phyloP scores from a whole-genome alignment of 2,329 filamentous ascomycete genomes.

The Capronia coronata region DNA sequence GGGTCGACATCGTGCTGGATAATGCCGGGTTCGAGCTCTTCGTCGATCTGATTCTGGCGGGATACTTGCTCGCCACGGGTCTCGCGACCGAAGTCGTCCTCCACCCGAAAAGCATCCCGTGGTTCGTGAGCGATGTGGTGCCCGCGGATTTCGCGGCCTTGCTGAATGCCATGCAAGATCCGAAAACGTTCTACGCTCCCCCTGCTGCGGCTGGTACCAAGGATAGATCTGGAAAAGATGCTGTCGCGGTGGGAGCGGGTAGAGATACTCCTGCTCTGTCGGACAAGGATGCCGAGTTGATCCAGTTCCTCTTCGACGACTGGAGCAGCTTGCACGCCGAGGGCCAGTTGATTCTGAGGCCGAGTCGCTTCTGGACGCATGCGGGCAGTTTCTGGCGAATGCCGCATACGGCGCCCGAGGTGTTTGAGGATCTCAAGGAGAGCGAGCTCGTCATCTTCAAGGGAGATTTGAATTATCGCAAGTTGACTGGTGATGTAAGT shows the following conservation, averaged over 20 bases:
- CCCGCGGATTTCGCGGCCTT: conserved; percentile 79
- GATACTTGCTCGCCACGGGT: conserved; percentile 76
- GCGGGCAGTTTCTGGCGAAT: conserved; percentile 84
- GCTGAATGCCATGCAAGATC: conserved; percentile 69
- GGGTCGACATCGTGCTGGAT: conserved; percentile 87
- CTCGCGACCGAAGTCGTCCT: conserved; percentile 82
- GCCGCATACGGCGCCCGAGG: conserved; percentile 58
- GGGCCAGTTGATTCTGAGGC: conserved; percentile 73
- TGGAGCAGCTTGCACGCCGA: conserved; percentile 77
- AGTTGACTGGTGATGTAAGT: conserved; percentile 80
- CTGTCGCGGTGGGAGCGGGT: conserved; percentile 44
- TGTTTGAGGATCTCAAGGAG: conserved; percentile 71
- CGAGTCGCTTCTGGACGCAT: conserved; percentile 87
- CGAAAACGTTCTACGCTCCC: conserved; percentile 70
- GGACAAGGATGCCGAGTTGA: conserved; percentile 58
- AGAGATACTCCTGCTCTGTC: conserved; percentile 58
- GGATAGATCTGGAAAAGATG: too few species aligned
- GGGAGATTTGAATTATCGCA: conserved; percentile 93
- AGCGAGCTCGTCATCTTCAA: conserved; percentile 93
- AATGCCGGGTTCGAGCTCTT: conserved; percentile 97
- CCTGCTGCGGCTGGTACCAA: conserved; percentile 58
- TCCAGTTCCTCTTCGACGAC: conserved; percentile 72
- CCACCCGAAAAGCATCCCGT: conserved; percentile 90
- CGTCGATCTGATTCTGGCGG: conserved; percentile 86
- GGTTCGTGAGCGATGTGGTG: conserved; percentile 95